A percentile compares a stretch with the other conserved stretches of the same genome.
phyloP scores from a whole-genome alignment of 495 filamentous ascomycete genomes.

The Hyaloscypha bicolor region DNA sequence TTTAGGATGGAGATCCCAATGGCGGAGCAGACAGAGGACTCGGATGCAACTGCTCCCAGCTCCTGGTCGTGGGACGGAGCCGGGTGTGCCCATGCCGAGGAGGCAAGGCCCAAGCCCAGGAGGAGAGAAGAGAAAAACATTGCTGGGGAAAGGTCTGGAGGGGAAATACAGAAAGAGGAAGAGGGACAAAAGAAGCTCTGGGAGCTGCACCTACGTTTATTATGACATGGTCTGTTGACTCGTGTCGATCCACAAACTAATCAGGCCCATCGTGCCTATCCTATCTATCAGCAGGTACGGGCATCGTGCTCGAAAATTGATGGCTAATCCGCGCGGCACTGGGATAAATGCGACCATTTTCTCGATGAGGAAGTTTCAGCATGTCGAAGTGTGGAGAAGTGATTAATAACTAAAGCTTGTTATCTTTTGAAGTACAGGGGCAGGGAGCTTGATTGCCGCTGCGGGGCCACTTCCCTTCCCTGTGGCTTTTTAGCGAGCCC shows the following conservation, averaged over 20 bases:
- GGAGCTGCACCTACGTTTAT: constrained; percentile 2
- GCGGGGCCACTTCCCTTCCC: background rate
- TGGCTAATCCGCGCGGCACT: background rate
- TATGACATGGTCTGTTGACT: background rate
- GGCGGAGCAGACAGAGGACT: constrained; percentile 74
- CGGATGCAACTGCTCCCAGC: constrained; percentile 73
- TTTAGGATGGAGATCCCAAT: constrained; percentile 74
- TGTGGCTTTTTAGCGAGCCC: too few relatives aligned
- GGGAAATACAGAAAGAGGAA: background rate
- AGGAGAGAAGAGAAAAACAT: constrained; percentile 18
- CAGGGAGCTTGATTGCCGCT: background rate
- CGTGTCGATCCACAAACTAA: background rate
- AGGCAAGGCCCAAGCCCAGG: constrained; percentile 3
- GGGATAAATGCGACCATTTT: constrained; percentile 4
- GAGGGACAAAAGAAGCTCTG: constrained; percentile 5
- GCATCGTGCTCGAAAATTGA: background rate
- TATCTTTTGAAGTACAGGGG: background rate
- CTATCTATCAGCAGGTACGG: constrained; percentile 1
- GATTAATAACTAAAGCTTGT: background rate
- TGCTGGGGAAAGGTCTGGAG: background rate
- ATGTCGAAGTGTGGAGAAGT: constrained; percentile 5
- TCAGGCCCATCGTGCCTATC: background rate
- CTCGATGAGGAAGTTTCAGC: constrained; percentile 15
- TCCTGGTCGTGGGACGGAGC: background rate
- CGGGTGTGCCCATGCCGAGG: constrained; percentile 10